phyloP scores from a whole-genome alignment of 495 filamentous ascomycete species.

The Daldinia childiae region DNA sequence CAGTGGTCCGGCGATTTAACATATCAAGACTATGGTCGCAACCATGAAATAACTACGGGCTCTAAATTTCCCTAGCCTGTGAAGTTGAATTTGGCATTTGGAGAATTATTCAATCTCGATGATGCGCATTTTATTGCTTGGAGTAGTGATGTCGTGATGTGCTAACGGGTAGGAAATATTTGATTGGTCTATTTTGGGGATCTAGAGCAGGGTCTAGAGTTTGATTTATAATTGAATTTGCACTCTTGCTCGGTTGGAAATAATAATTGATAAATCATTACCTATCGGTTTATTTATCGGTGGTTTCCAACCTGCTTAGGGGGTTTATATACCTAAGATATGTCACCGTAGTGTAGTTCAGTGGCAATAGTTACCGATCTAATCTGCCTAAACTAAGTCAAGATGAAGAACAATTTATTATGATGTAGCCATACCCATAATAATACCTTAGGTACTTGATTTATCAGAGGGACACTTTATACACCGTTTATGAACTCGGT shows the following conservation, averaged over 20 bases:
- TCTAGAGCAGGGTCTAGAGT: not conserved
- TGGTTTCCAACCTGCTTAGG: not conserved
- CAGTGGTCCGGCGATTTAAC: too few relatives aligned
- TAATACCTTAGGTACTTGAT: not conserved
- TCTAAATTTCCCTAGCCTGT: not conserved
- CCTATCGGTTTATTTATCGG: not conserved
- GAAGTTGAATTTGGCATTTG: slow-evolving; percentile 6
- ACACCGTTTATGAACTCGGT: not conserved
- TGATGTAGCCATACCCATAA: not conserved
- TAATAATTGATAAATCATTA: not conserved
- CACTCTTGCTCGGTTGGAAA: not conserved
- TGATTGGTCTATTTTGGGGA: not conserved
- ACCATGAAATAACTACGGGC: not conserved
- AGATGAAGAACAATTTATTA: not conserved
- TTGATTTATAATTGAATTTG: not conserved
- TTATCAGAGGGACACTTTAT: not conserved
- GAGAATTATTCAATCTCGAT: not conserved
- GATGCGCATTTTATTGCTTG: not conserved
- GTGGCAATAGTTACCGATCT: not conserved
- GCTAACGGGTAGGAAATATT: not conserved
- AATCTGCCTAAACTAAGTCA: not conserved
- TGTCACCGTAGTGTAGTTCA: not conserved
- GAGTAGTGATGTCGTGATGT: not conserved
- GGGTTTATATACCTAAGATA: not conserved
- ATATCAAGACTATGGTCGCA: too few relatives aligned